Percentiles rank a stretch among this genome's conserved stretches.
These are phyloP conservation scores for Cordyceps cicadae DNA, from an alignment of 2,329 filamentous ascomycete genomes.

Conservation along the genomic window DNA sequence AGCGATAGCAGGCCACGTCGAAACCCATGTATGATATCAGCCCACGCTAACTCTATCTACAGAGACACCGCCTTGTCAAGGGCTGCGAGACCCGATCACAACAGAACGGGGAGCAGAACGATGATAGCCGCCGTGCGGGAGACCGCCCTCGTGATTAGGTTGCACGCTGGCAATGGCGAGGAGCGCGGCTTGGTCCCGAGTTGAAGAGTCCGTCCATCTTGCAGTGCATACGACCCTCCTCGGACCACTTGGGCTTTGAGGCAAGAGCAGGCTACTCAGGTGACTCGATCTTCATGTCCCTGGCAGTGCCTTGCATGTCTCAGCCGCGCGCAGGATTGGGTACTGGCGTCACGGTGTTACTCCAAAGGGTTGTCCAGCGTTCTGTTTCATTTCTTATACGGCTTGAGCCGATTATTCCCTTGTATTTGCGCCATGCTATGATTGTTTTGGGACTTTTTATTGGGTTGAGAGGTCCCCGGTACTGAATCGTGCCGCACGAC, in stretches of 20 bases:
- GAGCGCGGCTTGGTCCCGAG: too few relatives aligned
- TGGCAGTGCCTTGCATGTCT: too few relatives aligned
- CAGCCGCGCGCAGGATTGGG: neutral
- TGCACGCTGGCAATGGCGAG: too few relatives aligned
- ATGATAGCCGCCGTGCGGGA: slow-evolving; percentile 19
- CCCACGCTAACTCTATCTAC: slow-evolving; percentile 9
- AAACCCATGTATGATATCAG: neutral
- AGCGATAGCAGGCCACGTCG: neutral
- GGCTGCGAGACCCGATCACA: slow-evolving; percentile 38
- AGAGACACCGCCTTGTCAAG: slow-evolving; percentile 58
- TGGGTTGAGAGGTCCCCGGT: neutral
- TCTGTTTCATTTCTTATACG: neutral
- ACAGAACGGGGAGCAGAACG: slow-evolving; percentile 22
- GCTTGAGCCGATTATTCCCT: neutral
- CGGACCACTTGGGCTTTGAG: too few relatives aligned
- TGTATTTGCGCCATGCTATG: neutral
- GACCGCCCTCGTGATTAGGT: neutral
- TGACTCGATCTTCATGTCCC: neutral
- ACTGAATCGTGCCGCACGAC: slow-evolving; percentile 3
- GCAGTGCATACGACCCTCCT: too few relatives aligned
- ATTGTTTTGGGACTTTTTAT: neutral
- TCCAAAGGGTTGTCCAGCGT: neutral
- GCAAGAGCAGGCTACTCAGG: neutral
- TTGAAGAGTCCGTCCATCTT: too few relatives aligned
- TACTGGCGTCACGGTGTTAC: neutral